Base-by-base conservation (phyloP, 1,284 basidiomycete genomes). In the Pseudozyma thailandica region DNA sequence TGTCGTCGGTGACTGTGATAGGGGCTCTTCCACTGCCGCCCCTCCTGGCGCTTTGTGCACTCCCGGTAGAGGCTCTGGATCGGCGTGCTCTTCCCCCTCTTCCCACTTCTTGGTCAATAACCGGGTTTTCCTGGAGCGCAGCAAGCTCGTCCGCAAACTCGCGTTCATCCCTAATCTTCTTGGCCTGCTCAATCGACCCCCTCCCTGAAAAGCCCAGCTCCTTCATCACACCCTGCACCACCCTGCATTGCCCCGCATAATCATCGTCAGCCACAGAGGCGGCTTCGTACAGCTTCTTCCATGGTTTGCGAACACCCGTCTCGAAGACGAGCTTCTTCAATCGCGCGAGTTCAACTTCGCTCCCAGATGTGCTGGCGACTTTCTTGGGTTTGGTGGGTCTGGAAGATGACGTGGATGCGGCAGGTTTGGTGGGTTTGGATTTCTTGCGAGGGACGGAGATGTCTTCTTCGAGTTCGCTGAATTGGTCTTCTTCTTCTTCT, bases 281-380 rank as follows among this genome's bases (percentile, higher is more conserved):
- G 1, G 53, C 57, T 38, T 61, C 65, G 52, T 69, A 73, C 13
- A 73, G 65, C 48, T 62, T 69, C 41, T 69, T 68, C 72, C 72
- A 74, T 12, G 42, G 54, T 38, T 70, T 74, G 25, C 62, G 50
- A 0, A 74, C 72, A 10, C 72, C 72, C 8, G 61, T 62, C 42
- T 64, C 66, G 8, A 21, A 9, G 16, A 74, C 72, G n/a, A 74
- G 58, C 48, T 61, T 57, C 30, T 74, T 74, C 25, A 74, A 58
- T 12, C 59, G 42, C 5, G 38, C 39, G 3, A 74, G 55, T n/a
- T 35, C 33, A 5, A 5, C 60, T 48, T 25, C 62, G 55, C 45
- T 68, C 56, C 33, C 33, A 35, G 13, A 7, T 18, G 27, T n/a
- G 6, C 37, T 9, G 0, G 35, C 16, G 21, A 38, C 16, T 25